Base-by-base conservation (phyloP, 2,329 filamentous ascomycete genomes). In the Botrytis squamosa region DNA sequence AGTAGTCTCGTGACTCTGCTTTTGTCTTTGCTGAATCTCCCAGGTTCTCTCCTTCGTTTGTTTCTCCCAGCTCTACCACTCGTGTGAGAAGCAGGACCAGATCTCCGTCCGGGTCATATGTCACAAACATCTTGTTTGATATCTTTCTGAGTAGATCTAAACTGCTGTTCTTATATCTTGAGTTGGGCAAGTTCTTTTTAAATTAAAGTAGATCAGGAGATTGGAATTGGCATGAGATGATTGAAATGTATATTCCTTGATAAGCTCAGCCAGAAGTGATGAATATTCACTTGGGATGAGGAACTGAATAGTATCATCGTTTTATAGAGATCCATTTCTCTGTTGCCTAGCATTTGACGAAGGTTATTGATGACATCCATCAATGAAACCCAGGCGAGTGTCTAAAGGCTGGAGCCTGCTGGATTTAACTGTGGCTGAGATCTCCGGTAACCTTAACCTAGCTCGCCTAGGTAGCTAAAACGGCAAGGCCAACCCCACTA, bases 21-120 rank as follows among this genome's bases (percentile, higher is more conserved):
- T 14, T 10, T 70, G 52, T 3, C 40, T 42, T 20, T 70, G 40
- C 40, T 20, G 36, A 25, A n/a, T 57, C 38, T 16, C 29, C 46
- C 14, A 16, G 29, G 20, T 7, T 29, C 40, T 38, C n/a, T 46
- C 38, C 16, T n/a, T 57, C 33, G 3, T 66, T 9, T n/a, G 38
- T 57, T 16, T 42, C 46, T 40, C 44, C 46, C 18, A 18, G 22
- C 44, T 38, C 46, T 72, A 25, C 6, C 10, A 33, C 18, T 14
- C 12, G 46, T 20, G n/a, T 29, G 22, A 72, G 70, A 36, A 72
- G n/a, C 40, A 72, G 62, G 36, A 67, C 18, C 20, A 72, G 18
- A 36, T 72, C 70, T 59, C 70, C 70, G 9, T 72, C 60, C 4
- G 70, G 60, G 44, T 72, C 70, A 55, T 55, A 72, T 7, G 46